phyloP scores from a whole-genome alignment of 306 rosid species.

The Fragaria vesca region DNA sequence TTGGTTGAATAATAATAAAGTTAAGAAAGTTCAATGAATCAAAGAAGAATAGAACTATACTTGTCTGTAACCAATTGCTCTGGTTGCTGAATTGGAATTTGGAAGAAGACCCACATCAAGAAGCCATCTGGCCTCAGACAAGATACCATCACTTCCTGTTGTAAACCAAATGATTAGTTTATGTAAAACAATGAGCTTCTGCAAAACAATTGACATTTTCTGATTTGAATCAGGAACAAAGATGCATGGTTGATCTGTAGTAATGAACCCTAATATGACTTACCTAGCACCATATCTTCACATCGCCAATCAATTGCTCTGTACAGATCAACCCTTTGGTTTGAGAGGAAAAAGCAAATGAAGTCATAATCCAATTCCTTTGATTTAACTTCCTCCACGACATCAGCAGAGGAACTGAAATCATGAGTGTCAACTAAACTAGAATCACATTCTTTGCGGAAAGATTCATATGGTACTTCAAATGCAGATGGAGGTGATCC shows the following conservation, averaged over 20 bases:
- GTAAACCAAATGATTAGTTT: constrained; percentile 22
- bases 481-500: constrained; percentile 99
- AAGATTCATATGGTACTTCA: constrained; percentile 77
- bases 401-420: constrained; percentile 26
- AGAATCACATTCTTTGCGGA: constrained; percentile 53
- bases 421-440: constrained; percentile 40
- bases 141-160: constrained; percentile 68
- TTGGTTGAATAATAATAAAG: background rate
- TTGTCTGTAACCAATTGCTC: constrained; percentile 91
- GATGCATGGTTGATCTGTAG: background rate
- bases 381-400: constrained; percentile 36
- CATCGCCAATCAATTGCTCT: constrained; percentile 71
- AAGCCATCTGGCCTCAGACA: constrained; percentile 85
- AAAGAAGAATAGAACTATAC: constrained; percentile 38
- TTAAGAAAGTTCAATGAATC: background rate
- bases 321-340: constrained; percentile 68
- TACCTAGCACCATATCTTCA: constrained; percentile 93
- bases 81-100: constrained; percentile 79
- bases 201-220: background rate
- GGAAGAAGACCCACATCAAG: constrained; percentile 87
- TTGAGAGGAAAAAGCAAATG: constrained; percentile 83
- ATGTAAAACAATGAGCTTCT: background rate
- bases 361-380: constrained; percentile 76
- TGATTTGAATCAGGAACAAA: background rate
- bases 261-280: constrained; percentile 3